A percentile compares a stretch with the other conserved stretches of the same genome.
phyloP scores from a whole-genome alignment of 2,329 filamentous ascomycete genomes.

The Fusarium gaditjirri region DNA sequence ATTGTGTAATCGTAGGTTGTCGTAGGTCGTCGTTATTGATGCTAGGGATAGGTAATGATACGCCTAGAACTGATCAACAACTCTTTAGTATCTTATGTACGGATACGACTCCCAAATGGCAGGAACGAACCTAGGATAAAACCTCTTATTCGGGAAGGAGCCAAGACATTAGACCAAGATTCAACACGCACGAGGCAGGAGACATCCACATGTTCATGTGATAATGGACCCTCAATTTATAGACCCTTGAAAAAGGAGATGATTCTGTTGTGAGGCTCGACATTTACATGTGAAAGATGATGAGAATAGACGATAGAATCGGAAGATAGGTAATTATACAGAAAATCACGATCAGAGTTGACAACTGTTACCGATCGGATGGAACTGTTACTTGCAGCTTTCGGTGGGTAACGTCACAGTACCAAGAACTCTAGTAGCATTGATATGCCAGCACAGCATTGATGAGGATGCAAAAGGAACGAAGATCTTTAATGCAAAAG shows the following conservation, averaged over 20 bases:
- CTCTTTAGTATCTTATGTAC: background rate
- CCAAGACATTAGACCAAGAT: slow-evolving; percentile 12
- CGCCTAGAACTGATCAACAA: background rate
- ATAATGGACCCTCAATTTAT: slow-evolving; percentile 32
- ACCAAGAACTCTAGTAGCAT: background rate
- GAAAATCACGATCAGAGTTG: background rate
- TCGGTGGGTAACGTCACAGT: slow-evolving; percentile 1
- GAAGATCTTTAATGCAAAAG: background rate
- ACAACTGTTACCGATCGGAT: background rate
- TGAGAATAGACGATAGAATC: background rate
- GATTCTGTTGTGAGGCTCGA: background rate
- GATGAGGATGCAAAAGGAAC: background rate
- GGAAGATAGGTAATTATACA: background rate
- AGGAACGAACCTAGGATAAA: slow-evolving; percentile 3
- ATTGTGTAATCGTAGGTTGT: background rate
- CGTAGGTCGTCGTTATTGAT: slow-evolving; percentile 8
- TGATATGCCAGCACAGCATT: background rate
- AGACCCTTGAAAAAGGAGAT: background rate
- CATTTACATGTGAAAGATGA: slow-evolving; percentile 2
- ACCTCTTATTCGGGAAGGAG: slow-evolving; percentile 33
- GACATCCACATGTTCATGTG: slow-evolving; percentile 31
- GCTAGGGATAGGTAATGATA: background rate
- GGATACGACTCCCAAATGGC: slow-evolving; percentile 15
- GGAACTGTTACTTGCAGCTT: background rate
- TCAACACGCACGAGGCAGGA: background rate